Evolutionary conservation across 2,329 filamentous ascomycete species (phyloP).

Genomic region (Xylariaceae sp.): DNA sequence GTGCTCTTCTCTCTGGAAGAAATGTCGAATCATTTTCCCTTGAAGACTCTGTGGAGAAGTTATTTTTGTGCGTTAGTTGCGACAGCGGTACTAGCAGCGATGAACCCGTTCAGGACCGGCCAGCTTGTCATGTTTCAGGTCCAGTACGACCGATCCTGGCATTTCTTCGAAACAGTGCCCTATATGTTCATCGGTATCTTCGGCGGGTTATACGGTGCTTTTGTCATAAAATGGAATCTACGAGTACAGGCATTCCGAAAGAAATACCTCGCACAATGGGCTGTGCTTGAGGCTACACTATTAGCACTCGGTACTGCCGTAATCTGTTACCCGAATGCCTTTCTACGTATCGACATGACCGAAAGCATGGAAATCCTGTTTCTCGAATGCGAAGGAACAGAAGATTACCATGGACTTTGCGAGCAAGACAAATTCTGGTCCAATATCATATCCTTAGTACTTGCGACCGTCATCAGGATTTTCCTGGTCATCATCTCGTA

Average conservation of each 20-base stretch:
- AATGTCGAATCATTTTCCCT: conserved; percentile 93
- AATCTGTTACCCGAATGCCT: conserved; percentile 95
- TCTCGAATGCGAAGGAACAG: conserved; percentile 82
- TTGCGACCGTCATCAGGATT: conserved; percentile 78
- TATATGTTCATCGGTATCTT: conserved; percentile 91
- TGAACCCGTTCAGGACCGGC: conserved; percentile 97
- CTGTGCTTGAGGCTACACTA: conserved; percentile 81
- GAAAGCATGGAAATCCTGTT: conserved; percentile 99
- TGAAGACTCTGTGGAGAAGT: conserved; percentile 97
- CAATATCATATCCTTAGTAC: conserved; percentile 73
- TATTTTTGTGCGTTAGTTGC: conserved; percentile 97
- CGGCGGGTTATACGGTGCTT: conserved; percentile 90
- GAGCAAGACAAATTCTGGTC: conserved; percentile 71
- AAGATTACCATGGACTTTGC: conserved; percentile 89
- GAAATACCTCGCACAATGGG: conserved; percentile 81
- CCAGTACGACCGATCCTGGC: conserved; percentile 92
- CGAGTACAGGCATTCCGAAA: conserved; percentile 89
- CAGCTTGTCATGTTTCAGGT: conserved; percentile 99
- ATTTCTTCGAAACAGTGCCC: conserved; percentile 94
- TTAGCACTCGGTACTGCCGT: conserved; percentile 81
- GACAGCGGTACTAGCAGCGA: conserved; percentile 85
- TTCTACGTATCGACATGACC: conserved; percentile 95
- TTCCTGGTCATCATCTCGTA: conserved; percentile 93
- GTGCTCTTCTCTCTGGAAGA: conserved; percentile 97
- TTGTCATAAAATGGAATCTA: conserved; percentile 98